Base-by-base conservation (phyloP, 441 rosid genomes). In the Euphorbia celastroides region DNA sequence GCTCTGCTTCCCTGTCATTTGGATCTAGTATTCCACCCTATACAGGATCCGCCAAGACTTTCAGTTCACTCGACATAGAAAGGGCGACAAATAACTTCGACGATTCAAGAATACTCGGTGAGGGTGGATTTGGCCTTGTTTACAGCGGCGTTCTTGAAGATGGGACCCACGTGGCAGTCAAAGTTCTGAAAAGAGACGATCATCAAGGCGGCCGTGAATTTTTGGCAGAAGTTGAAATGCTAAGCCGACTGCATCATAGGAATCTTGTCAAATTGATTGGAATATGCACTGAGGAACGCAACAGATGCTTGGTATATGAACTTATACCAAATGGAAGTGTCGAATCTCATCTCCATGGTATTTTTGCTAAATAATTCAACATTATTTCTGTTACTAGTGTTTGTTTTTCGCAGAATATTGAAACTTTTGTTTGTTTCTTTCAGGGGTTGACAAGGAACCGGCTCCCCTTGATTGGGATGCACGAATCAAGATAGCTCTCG, bases 221-320 rank as follows among this genome's bases (percentile, higher is more conserved):
- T 82, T 79, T 91, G 79, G 97, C 99, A 5, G 97, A 93, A 78
- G 89, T 91, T 3, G 99, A 93, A 82, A 93, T 93, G 96, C 95
- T 93, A 70, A 93, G 99, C 68, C 99, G 97, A 64, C 88, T 93
- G 74, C 97, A 93, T 79, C 99, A 93, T 67, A 81, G 99, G 77
- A 91, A 93, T 78, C 77, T 93, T 67, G 99, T 93, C 71, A 89
- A 91, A 77, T 69, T 93, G 77, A 86, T 93, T 8, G 99, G 99
- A 62, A 93, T 93, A 72, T 93, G 99, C 77, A 82, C 86, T 7
- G 96, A 90, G 82, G 98, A 93, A 66, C 96, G 74, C 26, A 71
- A 76, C 42, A 96, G 96, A 50, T 83, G 97, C 77, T 82, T 93
- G 79, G 93, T 93, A 58, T 93, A 93, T 68, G 97, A 93, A 74